phyloP scores from a whole-genome alignment of 164 flowering plant species.

The Saururus chinensis region DNA sequence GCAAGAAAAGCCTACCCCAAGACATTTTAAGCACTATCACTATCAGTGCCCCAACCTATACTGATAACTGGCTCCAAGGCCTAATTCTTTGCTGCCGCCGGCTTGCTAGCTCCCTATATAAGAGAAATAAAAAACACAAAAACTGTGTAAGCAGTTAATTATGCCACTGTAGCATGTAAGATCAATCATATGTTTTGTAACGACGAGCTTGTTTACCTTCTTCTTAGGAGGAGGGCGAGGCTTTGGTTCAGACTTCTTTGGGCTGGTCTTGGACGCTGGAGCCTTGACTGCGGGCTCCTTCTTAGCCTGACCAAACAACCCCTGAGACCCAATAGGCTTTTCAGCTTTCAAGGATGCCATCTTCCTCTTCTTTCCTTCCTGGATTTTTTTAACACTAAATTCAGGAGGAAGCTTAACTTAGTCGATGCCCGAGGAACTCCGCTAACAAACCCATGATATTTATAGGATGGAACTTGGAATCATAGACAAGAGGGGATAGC shows the following conservation, averaged over 20 bases:
- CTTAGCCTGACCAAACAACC: conserved; percentile 16
- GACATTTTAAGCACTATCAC: background rate
- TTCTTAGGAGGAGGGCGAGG: conserved; percentile 20
- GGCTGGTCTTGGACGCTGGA: conserved; percentile 17
- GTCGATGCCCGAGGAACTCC: conserved; percentile 11
- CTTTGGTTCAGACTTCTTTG: conserved; percentile 23
- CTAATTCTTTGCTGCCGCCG: background rate
- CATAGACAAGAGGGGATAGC: background rate
- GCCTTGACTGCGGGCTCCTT: conserved; percentile 22
- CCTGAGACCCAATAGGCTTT: conserved; percentile 24
- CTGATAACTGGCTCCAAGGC: background rate
- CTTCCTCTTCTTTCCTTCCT: background rate
- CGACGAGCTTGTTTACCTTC: conserved; percentile 16
- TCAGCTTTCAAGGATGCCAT: conserved; percentile 48
- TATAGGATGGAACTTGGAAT: conserved; percentile 13
- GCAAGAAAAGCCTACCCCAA: background rate
- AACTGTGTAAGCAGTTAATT: background rate
- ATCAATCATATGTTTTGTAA: background rate
- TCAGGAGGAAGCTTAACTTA: background rate
- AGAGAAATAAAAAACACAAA: background rate
- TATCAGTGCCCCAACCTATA: background rate
- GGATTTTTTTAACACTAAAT: background rate
- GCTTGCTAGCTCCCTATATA: background rate
- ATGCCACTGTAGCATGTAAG: background rate
- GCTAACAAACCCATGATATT: conserved; percentile 1